These are phyloP conservation scores for Ogataea pilisensis DNA, from an alignment of 805 yeast species.

Conservation along the genomic window DNA sequence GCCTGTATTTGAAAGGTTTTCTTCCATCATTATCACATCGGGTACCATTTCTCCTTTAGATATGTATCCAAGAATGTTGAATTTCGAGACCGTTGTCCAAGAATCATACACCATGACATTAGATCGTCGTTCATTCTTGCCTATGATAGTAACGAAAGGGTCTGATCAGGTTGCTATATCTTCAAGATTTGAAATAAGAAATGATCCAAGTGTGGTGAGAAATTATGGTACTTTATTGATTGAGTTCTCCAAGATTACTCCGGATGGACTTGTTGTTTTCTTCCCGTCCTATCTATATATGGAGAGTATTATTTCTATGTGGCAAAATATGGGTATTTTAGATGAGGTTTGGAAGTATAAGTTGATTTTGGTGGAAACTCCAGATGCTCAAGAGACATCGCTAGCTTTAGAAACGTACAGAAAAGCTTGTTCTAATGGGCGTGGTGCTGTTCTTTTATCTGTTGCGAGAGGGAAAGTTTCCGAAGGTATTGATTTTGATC, in stretches of 20 bases:
- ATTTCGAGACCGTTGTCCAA: slow-evolving; percentile 89
- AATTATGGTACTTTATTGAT: slow-evolving; percentile 91
- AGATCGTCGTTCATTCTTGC: slow-evolving; percentile 86
- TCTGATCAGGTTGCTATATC: slow-evolving; percentile 97
- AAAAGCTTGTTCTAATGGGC: slow-evolving; percentile 93
- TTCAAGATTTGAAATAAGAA: slow-evolving; percentile 92
- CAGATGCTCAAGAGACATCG: slow-evolving; percentile 98
- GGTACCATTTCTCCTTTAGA: slow-evolving; percentile 98
- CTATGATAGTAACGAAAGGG: slow-evolving; percentile 95
- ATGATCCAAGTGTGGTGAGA: slow-evolving; percentile 96
- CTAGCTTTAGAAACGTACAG: slow-evolving; percentile 92
- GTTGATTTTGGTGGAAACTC: slow-evolving; percentile 92
- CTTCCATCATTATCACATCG: slow-evolving; percentile 90
- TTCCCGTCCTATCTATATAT: slow-evolving; percentile 95
- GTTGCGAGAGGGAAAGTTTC: slow-evolving; percentile 99
- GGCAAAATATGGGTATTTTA: slow-evolving; percentile 98
- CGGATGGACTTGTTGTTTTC: slow-evolving; percentile 97
- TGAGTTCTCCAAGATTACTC: slow-evolving; percentile 92
- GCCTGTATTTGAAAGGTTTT: slow-evolving; percentile 91
- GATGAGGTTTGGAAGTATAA: slow-evolving; percentile 99
- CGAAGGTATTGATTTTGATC: slow-evolving; percentile 99
- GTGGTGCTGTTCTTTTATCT: slow-evolving; percentile 93
- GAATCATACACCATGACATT: slow-evolving; percentile 95
- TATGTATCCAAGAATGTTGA: slow-evolving; percentile 97
- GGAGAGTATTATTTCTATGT: slow-evolving; percentile 97